Base-by-base conservation (phyloP, 129 eudicot genomes). In the Kitagawia praeruptora region DNA sequence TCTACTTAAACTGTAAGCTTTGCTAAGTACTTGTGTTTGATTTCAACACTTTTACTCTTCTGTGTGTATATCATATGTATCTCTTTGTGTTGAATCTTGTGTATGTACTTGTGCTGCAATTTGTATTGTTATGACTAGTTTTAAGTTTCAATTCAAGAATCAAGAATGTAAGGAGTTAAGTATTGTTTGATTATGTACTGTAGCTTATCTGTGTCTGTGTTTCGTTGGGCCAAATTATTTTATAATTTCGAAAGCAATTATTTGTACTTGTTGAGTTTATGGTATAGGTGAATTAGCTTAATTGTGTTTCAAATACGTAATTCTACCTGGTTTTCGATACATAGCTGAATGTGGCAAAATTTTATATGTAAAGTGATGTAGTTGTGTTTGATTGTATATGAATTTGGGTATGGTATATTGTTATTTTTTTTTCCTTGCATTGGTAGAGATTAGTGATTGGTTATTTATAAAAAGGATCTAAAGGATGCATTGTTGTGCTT, bases 221-320 rank as follows among this genome's bases (percentile, higher is more conserved):
- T 34, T 34, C 37, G 37, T 34, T 1, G 37, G 37, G 2, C 37
- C 37, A 34, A 34, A 34, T 34, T 34, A 34, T 34, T 34, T 34
- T 34, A 34, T 34, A 0, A 34, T 34, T 34, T 34, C 48, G 53
- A 37, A 64, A 41, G 34, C 31, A 28, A 41, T 45, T 51, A 44
- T 41, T 53, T 21, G 38, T 45, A 21, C 49, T 54, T 66, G 75
- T 49, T 71, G 79, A 84, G 79, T 81, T 82, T 58, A 27, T 16
- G 61, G 70, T 79, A 44, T 78, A 77, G 44, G 77, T 77, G 74
- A 77, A 21, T 16, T 8, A 58, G 73, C 64, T 41, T 46, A 79
- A 56, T 76, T 69, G 64, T 47, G 61, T 84, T 10, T 63, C 77
- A 54, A 76, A 56, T 80, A 15, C 75, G 69, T 53, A 34, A 70